These are phyloP conservation scores for Xylaria curta DNA, from an alignment of 495 filamentous ascomycete species.

Conservation along the genomic window DNA sequence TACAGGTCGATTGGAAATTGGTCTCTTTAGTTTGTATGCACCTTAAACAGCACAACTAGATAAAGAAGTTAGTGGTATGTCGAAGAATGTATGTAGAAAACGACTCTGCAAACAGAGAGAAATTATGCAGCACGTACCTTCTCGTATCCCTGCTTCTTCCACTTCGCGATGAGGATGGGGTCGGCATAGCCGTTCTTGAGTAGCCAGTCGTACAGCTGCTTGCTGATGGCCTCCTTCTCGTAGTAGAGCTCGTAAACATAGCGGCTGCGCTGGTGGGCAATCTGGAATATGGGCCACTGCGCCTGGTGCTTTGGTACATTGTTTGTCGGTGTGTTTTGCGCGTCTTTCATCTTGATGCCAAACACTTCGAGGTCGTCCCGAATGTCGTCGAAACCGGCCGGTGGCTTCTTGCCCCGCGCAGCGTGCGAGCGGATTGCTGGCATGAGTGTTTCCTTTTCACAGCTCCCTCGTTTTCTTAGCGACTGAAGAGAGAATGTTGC, in stretches of 20 bases:
- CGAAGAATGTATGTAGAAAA: background rate
- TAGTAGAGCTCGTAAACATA: slow-evolving; percentile 99
- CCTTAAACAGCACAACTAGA: slow-evolving; percentile 85
- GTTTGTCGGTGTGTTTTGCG: slow-evolving; percentile 71
- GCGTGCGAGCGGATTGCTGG: slow-evolving; percentile 76
- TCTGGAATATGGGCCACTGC: slow-evolving; percentile 97
- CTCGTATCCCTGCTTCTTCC: slow-evolving; percentile 99
- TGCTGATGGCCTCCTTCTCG: slow-evolving; percentile 92
- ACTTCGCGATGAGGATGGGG: slow-evolving; percentile 94
- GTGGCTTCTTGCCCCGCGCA: slow-evolving; percentile 82
- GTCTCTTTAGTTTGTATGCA: slow-evolving; percentile 99
- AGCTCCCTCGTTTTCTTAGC: background rate
- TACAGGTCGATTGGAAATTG: slow-evolving; percentile 96
- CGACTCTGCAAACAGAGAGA: background rate
- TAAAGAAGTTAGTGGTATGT: slow-evolving; percentile 23
- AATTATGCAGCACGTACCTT: slow-evolving; percentile 64
- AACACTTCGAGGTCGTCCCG: slow-evolving; percentile 97
- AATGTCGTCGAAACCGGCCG: slow-evolving; percentile 94
- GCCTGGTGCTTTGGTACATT: slow-evolving; percentile 77
- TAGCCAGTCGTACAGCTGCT: slow-evolving; percentile 91
- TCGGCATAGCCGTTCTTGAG: slow-evolving; percentile 97
- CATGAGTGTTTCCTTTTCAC: slow-evolving; percentile 60
- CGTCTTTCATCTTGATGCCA: slow-evolving; percentile 98
- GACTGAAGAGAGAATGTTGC: background rate
- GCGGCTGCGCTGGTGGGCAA: slow-evolving; percentile 87